These are phyloP conservation scores for Termitomyces sp. DNA, from an alignment of 768 basidiomycete species.

Conservation along the genomic window DNA sequence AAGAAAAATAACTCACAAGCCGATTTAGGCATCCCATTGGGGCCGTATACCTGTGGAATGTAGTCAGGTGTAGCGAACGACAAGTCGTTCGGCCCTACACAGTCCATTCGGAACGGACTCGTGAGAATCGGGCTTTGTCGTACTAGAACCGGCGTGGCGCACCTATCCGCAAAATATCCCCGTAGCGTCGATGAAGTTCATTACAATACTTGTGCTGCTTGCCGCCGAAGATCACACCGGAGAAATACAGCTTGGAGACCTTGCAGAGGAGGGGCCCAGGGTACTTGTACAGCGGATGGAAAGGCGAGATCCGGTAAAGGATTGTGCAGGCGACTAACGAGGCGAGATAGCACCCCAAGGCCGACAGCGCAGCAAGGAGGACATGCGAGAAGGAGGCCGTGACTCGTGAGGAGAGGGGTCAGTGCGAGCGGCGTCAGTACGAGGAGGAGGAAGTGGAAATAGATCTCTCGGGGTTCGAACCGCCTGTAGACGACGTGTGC, in stretches of 20 bases:
- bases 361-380: background rate
- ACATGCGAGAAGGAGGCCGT: background rate
- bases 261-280: constrained; percentile 40
- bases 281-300: constrained; percentile 40
- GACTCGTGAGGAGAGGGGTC: background rate
- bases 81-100: constrained; percentile 40
- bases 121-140: too few species aligned
- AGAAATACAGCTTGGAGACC: constrained; percentile 32
- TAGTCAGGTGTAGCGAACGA: constrained; percentile 30
- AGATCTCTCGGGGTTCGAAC: constrained; percentile 5
- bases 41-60: constrained; percentile 28
- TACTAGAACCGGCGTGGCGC: background rate
- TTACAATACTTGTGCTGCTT: constrained; percentile 38
- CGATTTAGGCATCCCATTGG: constrained; percentile 36
- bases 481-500: constrained; percentile 6
- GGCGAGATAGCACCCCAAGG: constrained; percentile 1
- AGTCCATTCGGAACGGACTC: too few species aligned
- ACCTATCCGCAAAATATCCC: constrained; percentile 51
- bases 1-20: background rate
- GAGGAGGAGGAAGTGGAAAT: constrained; percentile 5
- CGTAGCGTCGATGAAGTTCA: constrained; percentile 44
- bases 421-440: constrained; percentile 3
- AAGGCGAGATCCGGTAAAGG: constrained; percentile 39
- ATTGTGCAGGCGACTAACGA: background rate
- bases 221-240: constrained; percentile 26